phyloP scores from a whole-genome alignment of 805 yeast species.

The Candida gorgasii region DNA sequence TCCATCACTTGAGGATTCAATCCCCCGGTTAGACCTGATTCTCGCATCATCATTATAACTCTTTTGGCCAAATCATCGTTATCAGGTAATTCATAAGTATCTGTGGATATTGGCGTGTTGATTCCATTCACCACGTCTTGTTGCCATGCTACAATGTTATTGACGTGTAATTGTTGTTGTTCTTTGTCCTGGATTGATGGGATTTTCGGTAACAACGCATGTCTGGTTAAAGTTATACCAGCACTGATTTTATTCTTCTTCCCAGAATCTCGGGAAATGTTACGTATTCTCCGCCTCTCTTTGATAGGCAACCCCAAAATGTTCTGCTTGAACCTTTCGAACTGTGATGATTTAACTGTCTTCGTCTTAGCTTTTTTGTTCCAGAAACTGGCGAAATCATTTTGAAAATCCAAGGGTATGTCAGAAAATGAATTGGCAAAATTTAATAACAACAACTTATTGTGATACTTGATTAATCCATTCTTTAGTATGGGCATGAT shows the following conservation, averaged over 20 bases:
- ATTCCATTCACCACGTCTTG: constrained; percentile 88
- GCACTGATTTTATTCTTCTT: constrained; percentile 74
- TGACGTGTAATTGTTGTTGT: constrained; percentile 44
- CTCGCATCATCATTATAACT: constrained; percentile 82
- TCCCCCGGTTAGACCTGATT: constrained; percentile 83
- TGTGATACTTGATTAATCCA: constrained; percentile 64
- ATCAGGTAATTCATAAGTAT: constrained; percentile 82
- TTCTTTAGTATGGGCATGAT: constrained; percentile 55
- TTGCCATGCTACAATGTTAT: constrained; percentile 76
- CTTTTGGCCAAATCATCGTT: constrained; percentile 63
- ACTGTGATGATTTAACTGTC: constrained; percentile 63
- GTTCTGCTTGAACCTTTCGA: constrained; percentile 80
- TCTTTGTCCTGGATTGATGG: constrained; percentile 65
- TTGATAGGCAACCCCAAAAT: constrained; percentile 81
- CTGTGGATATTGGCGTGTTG: constrained; percentile 77
- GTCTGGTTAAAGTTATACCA: constrained; percentile 66
- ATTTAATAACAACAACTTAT: constrained; percentile 76
- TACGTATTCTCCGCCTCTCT: constrained; percentile 82
- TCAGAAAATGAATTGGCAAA: constrained; percentile 83
- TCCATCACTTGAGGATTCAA: constrained; percentile 80
- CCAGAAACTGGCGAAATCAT: constrained; percentile 46
- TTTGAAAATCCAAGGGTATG: constrained; percentile 58
- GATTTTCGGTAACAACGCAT: constrained; percentile 76
- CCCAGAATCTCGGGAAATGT: constrained; percentile 80
- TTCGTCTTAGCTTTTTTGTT: constrained; percentile 49